Evolutionary conservation across 1,284 basidiomycete species (phyloP).

Genomic region (Fomitopsis palustris): DNA sequence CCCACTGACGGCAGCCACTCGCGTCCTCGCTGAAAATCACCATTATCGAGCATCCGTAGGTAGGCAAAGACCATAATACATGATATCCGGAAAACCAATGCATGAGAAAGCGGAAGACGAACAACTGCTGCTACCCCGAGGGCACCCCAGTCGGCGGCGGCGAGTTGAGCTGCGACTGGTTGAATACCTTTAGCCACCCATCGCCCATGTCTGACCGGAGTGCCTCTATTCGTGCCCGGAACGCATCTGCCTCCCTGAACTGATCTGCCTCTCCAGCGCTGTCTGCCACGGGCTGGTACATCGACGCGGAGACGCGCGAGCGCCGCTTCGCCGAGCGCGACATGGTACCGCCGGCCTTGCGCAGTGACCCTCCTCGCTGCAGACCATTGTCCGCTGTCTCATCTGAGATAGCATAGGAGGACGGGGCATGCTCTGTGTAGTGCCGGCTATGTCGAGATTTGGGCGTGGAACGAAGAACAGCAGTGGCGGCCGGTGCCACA

Average conservation of each 20-base stretch:
- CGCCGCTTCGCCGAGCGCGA: conserved; percentile 43
- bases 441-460: conserved; percentile 37
- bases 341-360: conserved; percentile 23
- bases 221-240: conserved; percentile 75
- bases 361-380: conserved; percentile 11
- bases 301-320: conserved; percentile 51
- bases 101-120: neutral
- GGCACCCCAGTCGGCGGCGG: conserved; percentile 15
- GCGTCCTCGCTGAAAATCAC: neutral
- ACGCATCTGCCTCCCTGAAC: conserved; percentile 58
- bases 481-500: conserved; percentile 8
- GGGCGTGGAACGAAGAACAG: conserved; percentile 14
- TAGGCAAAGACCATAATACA: conserved; percentile 1
- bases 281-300: conserved; percentile 51
- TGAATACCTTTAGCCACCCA: conserved; percentile 81
- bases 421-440: conserved; percentile 42
- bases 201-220: conserved; percentile 84
- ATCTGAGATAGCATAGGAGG: conserved; percentile 5
- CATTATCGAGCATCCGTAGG: neutral
- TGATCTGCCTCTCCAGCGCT: conserved; percentile 28
- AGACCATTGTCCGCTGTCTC: conserved; percentile 4
- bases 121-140: conserved; percentile 14
- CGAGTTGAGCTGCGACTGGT: conserved; percentile 49
- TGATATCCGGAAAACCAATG: neutral
- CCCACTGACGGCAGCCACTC: neutral